These are phyloP conservation scores for Podospora pseudopauciseta DNA, from an alignment of 495 filamentous ascomycete genomes.

Conservation along the genomic window DNA sequence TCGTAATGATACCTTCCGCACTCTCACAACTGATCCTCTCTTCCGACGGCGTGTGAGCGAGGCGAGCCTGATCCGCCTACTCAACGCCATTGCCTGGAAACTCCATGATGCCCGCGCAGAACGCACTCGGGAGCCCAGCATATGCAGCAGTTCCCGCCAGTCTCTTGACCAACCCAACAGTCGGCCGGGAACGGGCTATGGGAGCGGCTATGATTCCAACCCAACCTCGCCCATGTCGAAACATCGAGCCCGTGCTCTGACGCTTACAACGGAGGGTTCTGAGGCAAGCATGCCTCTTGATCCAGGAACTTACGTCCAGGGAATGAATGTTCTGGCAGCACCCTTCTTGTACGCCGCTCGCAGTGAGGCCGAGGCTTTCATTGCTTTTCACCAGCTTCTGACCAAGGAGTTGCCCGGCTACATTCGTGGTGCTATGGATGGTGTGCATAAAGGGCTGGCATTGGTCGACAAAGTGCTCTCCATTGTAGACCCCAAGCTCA, in stretches of 20 bases:
- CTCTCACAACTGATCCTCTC: constrained; percentile 88
- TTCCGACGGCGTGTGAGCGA: constrained; percentile 94
- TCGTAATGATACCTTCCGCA: constrained; percentile 96
- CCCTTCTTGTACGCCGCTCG: constrained; percentile 94
- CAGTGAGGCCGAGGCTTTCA: constrained; percentile 91
- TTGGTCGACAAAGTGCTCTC: constrained; percentile 87
- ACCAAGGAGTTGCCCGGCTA: constrained; percentile 90
- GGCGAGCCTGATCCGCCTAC: constrained; percentile 85
- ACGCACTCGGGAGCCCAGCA: constrained; percentile 29
- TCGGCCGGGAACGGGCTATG: constrained; percentile 31
- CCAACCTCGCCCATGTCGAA: constrained; percentile 48
- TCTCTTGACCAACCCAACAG: constrained; percentile 31
- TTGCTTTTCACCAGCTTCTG: constrained; percentile 83
- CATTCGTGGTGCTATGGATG: constrained; percentile 93
- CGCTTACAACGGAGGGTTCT: constrained; percentile 57
- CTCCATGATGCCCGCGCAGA: constrained; percentile 71
- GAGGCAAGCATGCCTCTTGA: constrained; percentile 50
- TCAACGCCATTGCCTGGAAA: constrained; percentile 96
- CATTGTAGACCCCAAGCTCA: constrained; percentile 87
- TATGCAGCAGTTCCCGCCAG: constrained; percentile 30
- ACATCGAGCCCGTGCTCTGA: constrained; percentile 48
- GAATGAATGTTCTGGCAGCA: constrained; percentile 99
- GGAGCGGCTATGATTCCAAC: constrained; percentile 36
- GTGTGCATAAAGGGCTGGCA: constrained; percentile 85
- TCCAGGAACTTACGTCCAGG: constrained; percentile 88